phyloP scores from a whole-genome alignment of 2,329 filamentous ascomycete genomes.

The Lecanosticta acicola region DNA sequence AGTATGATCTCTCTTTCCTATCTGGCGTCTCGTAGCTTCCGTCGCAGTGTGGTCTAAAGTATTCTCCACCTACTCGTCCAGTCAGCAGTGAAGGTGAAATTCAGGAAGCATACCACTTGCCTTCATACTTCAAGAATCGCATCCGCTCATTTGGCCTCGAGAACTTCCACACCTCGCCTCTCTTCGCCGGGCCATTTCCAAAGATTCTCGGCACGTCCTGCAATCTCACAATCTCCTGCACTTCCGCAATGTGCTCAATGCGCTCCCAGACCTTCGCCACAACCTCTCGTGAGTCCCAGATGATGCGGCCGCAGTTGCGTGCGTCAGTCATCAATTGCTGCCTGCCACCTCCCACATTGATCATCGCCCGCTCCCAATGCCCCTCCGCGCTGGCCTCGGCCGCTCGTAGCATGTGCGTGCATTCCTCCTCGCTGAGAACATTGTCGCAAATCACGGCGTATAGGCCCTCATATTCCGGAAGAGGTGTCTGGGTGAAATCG shows the following conservation, averaged over 20 bases:
- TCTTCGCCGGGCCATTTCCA: constrained; percentile 40
- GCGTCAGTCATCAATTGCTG: constrained; percentile 55
- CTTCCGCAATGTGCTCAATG: constrained; percentile 44
- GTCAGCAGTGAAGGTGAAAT: neutral
- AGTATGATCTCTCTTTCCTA: constrained; percentile 46
- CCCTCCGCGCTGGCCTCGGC: constrained; percentile 43
- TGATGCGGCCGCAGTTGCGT: constrained; percentile 68
- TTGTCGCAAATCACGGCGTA: constrained; percentile 62
- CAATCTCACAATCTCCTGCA: constrained; percentile 40
- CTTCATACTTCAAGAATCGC: constrained; percentile 64
- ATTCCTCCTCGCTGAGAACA: constrained; percentile 60
- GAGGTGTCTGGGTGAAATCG: constrained; percentile 47
- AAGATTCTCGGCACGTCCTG: constrained; percentile 39
- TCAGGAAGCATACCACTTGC: neutral
- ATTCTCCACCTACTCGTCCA: constrained; percentile 60
- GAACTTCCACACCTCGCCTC: constrained; percentile 40
- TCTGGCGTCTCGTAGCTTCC: constrained; percentile 56
- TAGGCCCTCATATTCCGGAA: constrained; percentile 50
- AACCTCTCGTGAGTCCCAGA: constrained; percentile 62
- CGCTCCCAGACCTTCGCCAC: constrained; percentile 60
- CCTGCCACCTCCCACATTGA: constrained; percentile 58
- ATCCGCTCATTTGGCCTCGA: constrained; percentile 63
- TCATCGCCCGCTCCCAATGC: constrained; percentile 62
- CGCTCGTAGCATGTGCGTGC: constrained; percentile 49
- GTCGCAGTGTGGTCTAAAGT: constrained; percentile 69